A percentile compares a stretch with the other conserved stretches of the same genome.
phyloP scores from a whole-genome alignment of 495 filamentous ascomycete species.

The Penicillium turbatum region DNA sequence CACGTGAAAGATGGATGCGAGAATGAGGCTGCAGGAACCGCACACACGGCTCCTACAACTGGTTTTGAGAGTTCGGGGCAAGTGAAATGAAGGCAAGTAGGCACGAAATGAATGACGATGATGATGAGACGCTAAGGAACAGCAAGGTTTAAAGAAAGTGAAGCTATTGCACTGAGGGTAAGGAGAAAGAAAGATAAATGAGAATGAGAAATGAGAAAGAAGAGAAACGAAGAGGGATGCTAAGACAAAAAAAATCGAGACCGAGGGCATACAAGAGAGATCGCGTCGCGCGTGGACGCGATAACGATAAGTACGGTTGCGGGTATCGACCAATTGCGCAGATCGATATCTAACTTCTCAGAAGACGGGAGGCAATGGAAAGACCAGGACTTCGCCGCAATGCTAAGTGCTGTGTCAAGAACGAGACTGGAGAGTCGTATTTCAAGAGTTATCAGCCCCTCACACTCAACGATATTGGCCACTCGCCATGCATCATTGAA shows the following conservation, averaged over 20 bases:
- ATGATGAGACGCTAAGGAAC: neutral
- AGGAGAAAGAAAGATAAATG: neutral
- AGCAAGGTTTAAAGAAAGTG: neutral
- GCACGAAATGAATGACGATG: neutral
- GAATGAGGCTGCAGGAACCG: neutral
- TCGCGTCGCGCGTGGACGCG: neutral
- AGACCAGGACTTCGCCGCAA: neutral
- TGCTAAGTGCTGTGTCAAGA: slow-evolving; percentile 8
- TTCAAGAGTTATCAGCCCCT: neutral
- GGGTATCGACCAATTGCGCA: neutral
- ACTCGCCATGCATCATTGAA: slow-evolving; percentile 50
- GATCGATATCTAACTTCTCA: neutral
- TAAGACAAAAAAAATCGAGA: neutral
- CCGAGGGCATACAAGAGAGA: neutral
- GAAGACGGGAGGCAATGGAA: neutral
- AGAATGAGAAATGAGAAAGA: no score
- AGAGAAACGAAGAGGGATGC: neutral
- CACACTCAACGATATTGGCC: neutral
- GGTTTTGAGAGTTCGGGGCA: neutral
- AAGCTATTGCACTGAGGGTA: no score
- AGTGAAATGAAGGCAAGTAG: neutral
- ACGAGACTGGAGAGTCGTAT: neutral
- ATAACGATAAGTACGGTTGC: slow-evolving; percentile 3
- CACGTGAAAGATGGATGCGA: no score
- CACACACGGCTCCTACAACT: slow-evolving; percentile 1